Evolutionary conservation across 2,329 filamentous ascomycete species (phyloP), one percentile per base, ranked within the genome.

Genomic region (Magnaporthiopsis rhizophila): DNA sequence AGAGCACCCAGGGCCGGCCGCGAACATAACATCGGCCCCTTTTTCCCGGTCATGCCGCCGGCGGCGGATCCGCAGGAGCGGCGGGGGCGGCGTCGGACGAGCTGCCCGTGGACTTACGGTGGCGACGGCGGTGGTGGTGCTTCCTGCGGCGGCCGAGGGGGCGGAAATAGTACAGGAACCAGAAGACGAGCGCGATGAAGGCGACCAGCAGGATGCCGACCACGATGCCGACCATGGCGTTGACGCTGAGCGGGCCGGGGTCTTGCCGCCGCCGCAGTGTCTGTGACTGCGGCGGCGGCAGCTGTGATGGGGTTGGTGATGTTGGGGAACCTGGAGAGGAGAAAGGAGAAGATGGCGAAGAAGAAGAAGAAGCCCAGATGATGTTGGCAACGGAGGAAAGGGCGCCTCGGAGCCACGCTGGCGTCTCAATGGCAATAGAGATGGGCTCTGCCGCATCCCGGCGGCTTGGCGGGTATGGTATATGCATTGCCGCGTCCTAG

Each of bases 101-200:
- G 60, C 36, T 18, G 59, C 71, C 72, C 32, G 70, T 69, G 18
- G 68, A 65, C 2, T 71, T 70, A 65, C 73, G 74, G 64, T 71
- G 71, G 18, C 61, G 67, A 26, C 69, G 69, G 36, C 61, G 67
- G 50, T 56, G 61, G 1, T 66, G 68, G 56, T 68, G 70, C 65
- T 66, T 70, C 65, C 70, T 74, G 38, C 70, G 64, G 75, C 74
- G 8, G 72, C 72, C 58, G 80, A 72, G 77, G 26, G 66, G 64
- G 60, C 77, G 73, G 67, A 80, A 81, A 4, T 72, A 68, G 67
- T 74, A 78, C 53, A 79, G 66, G 66, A 81, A 81, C 53, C 72
- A 72, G 56, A 70, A 64, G 24, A 75, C 65, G 26, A 70, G 75
- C 21, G 74, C 69, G 64, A 81, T 64, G 64, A 81, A 81, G 26